Evolutionary conservation across 148 eudicot genomes (phyloP).

Genomic region (Polygonum aviculare): DNA sequence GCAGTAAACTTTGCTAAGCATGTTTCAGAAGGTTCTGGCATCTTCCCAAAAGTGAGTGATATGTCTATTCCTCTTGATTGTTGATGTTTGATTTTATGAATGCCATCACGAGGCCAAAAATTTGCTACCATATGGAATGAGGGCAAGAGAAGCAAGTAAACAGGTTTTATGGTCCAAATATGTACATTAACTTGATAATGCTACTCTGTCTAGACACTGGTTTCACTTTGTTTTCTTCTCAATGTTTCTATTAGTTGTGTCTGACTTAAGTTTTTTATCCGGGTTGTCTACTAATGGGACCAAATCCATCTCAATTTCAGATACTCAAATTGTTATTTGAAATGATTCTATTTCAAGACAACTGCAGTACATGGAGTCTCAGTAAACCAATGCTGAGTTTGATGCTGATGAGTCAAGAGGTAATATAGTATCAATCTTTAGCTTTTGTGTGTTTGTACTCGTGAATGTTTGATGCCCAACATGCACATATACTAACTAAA

Average conservation of each 20-base stretch:
- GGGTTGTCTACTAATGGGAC: neutral
- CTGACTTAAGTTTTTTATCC: neutral
- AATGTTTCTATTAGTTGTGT: neutral
- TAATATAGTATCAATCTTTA: conserved; percentile 15
- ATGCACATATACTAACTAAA: neutral
- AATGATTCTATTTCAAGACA: conserved; percentile 71
- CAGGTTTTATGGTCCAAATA: neutral
- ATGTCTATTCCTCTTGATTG: neutral
- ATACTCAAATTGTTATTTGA: conserved; percentile 76
- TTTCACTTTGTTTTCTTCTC: neutral
- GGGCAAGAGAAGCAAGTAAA: neutral
- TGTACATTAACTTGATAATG: neutral
- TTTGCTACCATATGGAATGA: neutral
- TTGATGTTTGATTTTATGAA: neutral
- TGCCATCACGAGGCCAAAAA: neutral
- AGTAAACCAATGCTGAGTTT: conserved; percentile 84
- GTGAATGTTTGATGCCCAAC: neutral
- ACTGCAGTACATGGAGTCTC: conserved; percentile 60
- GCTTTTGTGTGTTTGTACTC: neutral
- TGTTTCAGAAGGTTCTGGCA: conserved; percentile 55
- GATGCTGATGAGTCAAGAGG: conserved; percentile 81
- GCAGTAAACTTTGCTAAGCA: conserved; percentile 57
- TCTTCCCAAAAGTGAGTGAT: conserved; percentile 69
- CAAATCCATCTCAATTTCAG: conserved; percentile 24
- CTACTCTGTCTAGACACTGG: neutral